A percentile compares a stretch with the other conserved stretches of the same genome.
These are phyloP conservation scores for Margaritispora aquatica DNA, from an alignment of 495 filamentous ascomycete species.

Conservation along the genomic window DNA sequence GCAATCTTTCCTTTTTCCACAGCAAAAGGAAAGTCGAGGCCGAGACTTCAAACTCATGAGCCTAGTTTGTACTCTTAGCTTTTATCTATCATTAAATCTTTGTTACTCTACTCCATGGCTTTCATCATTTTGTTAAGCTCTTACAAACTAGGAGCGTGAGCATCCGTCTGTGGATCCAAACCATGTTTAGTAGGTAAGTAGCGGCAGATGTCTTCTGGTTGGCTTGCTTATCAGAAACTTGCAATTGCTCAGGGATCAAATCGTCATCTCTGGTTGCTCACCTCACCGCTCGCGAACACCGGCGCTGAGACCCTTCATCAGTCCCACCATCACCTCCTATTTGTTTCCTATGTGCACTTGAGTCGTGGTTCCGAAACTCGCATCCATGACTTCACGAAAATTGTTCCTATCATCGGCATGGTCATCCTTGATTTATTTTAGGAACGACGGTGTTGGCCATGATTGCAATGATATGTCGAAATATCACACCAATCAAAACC, in stretches of 20 bases:
- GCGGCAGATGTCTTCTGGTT: background rate
- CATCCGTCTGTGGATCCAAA: too few species aligned
- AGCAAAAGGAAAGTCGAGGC: too few species aligned
- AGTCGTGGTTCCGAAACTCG: background rate
- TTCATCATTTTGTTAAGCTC: too few species aligned
- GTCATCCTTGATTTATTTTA: background rate
- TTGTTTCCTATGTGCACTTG: background rate
- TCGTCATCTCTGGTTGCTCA: background rate
- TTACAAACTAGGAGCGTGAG: too few species aligned
- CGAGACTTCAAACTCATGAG: too few species aligned
- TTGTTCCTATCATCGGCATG: background rate
- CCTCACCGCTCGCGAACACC: background rate
- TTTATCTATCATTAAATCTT: too few species aligned
- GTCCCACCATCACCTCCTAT: too few species aligned
- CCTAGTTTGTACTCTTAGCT: too few species aligned
- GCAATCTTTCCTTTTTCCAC: too few species aligned
- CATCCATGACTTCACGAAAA: background rate
- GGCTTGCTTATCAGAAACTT: background rate
- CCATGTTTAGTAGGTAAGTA: too few species aligned
- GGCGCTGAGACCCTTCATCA: background rate
- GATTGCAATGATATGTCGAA: background rate
- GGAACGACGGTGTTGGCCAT: background rate
- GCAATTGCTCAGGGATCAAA: background rate
- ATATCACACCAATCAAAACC: background rate
- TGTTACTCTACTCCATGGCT: too few species aligned